Percentiles rank a stretch among this genome's conserved stretches.
phyloP scores from a whole-genome alignment of 73 alveolate genomes.

The Stentor roeselii region DNA sequence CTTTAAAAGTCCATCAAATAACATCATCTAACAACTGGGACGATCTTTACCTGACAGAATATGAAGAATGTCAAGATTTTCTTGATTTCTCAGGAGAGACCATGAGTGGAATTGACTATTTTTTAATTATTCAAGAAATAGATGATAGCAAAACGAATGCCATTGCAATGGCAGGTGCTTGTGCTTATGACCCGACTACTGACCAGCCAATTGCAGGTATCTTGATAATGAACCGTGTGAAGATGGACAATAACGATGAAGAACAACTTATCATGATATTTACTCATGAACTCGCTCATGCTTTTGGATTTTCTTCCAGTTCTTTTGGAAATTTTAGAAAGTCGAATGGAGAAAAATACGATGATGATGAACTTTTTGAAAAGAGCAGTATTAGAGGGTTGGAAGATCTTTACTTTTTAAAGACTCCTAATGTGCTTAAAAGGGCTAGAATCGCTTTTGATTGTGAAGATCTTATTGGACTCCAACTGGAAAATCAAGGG shows the following conservation, averaged over 20 bases:
- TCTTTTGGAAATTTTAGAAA: background rate
- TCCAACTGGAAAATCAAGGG: constrained; percentile 1
- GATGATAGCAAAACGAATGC: background rate
- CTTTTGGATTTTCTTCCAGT: background rate
- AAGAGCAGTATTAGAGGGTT: background rate
- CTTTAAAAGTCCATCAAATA: too few relatives aligned
- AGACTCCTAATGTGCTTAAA: background rate
- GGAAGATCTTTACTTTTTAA: background rate
- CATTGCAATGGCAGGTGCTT: constrained; percentile 12
- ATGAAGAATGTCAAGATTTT: too few relatives aligned
- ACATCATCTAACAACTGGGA: too few relatives aligned
- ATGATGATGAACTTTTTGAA: background rate
- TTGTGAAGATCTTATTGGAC: background rate
- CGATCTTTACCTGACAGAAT: too few relatives aligned
- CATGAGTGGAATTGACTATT: background rate
- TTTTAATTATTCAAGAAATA: background rate
- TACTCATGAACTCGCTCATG: constrained; percentile 21
- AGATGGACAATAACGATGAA: background rate
- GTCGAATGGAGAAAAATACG: background rate
- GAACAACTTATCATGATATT: background rate
- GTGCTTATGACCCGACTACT: background rate
- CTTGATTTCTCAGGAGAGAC: too few relatives aligned
- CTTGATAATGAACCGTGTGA: background rate
- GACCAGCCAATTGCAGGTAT: background rate
- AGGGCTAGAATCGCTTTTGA: background rate